Evolutionary conservation across 805 yeast genomes (phyloP).

Genomic region (Starmerella asiatica): DNA sequence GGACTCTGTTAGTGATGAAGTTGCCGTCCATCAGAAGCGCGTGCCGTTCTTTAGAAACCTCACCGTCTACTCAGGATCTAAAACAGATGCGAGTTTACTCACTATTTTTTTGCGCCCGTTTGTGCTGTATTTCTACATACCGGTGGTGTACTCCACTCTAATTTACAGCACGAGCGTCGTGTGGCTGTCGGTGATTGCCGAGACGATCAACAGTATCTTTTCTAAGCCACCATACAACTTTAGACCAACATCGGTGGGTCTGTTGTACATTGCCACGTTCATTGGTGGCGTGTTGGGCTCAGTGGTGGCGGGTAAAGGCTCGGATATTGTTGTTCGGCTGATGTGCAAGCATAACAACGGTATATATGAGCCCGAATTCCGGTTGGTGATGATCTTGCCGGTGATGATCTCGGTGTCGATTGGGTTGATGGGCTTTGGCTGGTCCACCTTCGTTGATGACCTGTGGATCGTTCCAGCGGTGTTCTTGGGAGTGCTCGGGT

Average conservation of each 20-base stretch:
- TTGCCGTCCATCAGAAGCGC: background rate
- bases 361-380: conserved; percentile 49
- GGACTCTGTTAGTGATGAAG: background rate
- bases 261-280: conserved; percentile 44
- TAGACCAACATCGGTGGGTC: conserved; percentile 36
- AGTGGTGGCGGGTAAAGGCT: conserved; percentile 37
- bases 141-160: conserved; percentile 38
- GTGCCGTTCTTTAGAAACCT: conserved; percentile 28
- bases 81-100: conserved; percentile 40
- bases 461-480: conserved; percentile 46
- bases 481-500: conserved; percentile 42
- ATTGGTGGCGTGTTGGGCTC: conserved; percentile 48
- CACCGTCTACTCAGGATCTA: conserved; percentile 37
- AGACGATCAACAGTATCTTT: conserved; percentile 41
- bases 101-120: conserved; percentile 45
- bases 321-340: conserved; percentile 37
- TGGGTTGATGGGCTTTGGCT: conserved; percentile 53
- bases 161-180: conserved; percentile 46
- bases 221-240: conserved; percentile 34
- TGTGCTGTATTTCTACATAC: conserved; percentile 36
- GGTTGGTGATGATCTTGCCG: conserved; percentile 42
- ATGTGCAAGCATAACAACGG: conserved; percentile 39
- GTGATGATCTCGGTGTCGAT: conserved; percentile 33
- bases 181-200: conserved; percentile 51
- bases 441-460: conserved; percentile 38